A percentile compares a stretch with the other conserved stretches of the same genome.
Conservation (phyloP, 176 grass and related monocot genomes). For the Canna indica region DNA sequence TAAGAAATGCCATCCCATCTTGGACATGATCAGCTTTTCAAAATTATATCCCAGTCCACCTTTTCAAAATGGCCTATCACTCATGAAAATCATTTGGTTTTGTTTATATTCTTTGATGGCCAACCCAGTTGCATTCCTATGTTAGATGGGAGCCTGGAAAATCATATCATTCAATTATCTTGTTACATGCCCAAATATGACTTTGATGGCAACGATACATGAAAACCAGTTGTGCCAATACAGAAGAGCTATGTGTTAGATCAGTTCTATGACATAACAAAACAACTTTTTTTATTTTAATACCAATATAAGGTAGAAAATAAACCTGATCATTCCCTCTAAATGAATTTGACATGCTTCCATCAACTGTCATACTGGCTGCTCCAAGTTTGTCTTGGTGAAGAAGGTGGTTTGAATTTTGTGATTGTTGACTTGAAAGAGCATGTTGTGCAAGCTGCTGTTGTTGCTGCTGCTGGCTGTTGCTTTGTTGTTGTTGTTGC, state of each 20-base stretch:
- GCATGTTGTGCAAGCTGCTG: slow-evolving; percentile 54
- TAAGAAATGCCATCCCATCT: not conserved
- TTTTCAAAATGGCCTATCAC: not conserved
- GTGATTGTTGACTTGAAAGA: slow-evolving; percentile 52
- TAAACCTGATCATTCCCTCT: slow-evolving; percentile 63
- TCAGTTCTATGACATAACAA: not conserved
- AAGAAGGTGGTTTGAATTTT: slow-evolving; percentile 52
- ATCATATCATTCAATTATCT: not conserved
- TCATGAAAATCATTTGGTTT: not conserved
- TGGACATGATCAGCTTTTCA: not conserved
- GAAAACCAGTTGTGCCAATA: not conserved
- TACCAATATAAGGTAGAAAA: not conserved
- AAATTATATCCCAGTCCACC: not conserved
- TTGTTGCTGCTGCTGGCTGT: slow-evolving; percentile 36
- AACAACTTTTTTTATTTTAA: not conserved
- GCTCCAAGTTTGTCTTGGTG: slow-evolving; percentile 54
- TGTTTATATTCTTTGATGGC: not conserved
- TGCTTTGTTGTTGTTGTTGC: slow-evolving; percentile 60
- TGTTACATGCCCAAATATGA: no score
- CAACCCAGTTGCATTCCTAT: not conserved
- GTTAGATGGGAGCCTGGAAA: not conserved
- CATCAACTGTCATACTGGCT: slow-evolving; percentile 48
- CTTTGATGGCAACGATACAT: no score
- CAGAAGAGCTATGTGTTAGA: not conserved
- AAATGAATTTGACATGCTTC: slow-evolving; percentile 43